phyloP scores from a whole-genome alignment of 371 early-diverging fungal species.

The Saksenaea vasiformis region DNA sequence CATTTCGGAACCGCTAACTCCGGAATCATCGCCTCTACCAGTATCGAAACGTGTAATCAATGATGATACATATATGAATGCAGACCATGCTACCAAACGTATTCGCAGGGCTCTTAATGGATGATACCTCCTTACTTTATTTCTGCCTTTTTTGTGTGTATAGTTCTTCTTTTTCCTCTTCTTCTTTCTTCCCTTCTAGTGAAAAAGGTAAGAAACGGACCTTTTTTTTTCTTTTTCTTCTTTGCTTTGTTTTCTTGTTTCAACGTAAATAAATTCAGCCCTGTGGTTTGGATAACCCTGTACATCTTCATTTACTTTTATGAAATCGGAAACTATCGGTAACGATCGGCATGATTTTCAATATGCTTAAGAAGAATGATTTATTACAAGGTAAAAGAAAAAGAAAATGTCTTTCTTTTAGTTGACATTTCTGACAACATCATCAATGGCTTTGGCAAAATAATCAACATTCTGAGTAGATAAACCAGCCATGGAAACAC shows the following conservation, averaged over 20 bases:
- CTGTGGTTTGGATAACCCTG: too few relatives aligned
- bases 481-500: constrained; percentile 95
- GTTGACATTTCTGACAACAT: constrained; percentile 65
- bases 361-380: background rate
- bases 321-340: background rate
- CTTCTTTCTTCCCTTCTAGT: background rate
- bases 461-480: constrained; percentile 82
- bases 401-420: constrained; percentile 13
- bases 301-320: background rate
- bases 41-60: background rate
- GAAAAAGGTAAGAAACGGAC: background rate
- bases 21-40: background rate
- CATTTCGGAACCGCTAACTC: background rate
- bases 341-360: background rate
- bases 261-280: background rate
- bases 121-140: background rate
- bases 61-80: background rate
- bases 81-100: background rate
- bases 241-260: background rate
- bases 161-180: background rate
- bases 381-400: background rate
- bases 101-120: background rate
- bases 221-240: background rate
- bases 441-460: constrained; percentile 81
- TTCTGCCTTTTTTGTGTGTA: background rate